phyloP scores from a whole-genome alignment of 2,329 filamentous ascomycete species.

The Incumbomyces delicatus region DNA sequence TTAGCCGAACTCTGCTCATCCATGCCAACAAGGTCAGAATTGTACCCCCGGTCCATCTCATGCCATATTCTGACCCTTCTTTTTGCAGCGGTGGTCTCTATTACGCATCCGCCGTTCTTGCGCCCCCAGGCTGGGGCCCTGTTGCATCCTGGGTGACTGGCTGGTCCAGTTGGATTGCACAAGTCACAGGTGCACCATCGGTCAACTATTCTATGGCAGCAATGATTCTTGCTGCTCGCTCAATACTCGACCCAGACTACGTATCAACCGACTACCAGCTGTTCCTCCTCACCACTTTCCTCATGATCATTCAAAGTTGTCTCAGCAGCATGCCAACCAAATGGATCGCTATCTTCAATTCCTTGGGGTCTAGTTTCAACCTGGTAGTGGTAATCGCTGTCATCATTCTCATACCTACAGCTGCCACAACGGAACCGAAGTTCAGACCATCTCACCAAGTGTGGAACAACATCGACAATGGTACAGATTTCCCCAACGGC shows the following conservation, averaged over 20 bases:
- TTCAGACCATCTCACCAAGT: slow-evolving; percentile 51
- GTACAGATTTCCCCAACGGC: slow-evolving; percentile 58
- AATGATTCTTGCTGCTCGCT: slow-evolving; percentile 62
- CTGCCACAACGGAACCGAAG: slow-evolving; percentile 43
- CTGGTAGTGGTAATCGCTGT: slow-evolving; percentile 56
- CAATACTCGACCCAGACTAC: slow-evolving; percentile 58
- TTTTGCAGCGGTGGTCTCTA: slow-evolving; percentile 53
- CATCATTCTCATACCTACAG: slow-evolving; percentile 59
- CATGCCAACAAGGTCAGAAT: slow-evolving; percentile 49
- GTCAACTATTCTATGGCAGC: slow-evolving; percentile 57
- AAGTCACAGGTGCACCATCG: slow-evolving; percentile 56
- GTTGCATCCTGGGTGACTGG: slow-evolving; percentile 60
- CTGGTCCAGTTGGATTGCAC: slow-evolving; percentile 62
- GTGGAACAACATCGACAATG: slow-evolving; percentile 56
- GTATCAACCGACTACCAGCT: slow-evolving; percentile 56
- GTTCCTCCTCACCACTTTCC: slow-evolving; percentile 55
- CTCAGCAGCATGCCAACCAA: slow-evolving; percentile 63
- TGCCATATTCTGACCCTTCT: too few relatives aligned
- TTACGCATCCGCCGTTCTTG: slow-evolving; percentile 63
- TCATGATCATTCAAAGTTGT: slow-evolving; percentile 58
- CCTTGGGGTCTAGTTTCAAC: slow-evolving; percentile 60
- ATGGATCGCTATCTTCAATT: slow-evolving; percentile 62
- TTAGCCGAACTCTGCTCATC: slow-evolving; percentile 59
- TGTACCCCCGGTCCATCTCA: too few relatives aligned
- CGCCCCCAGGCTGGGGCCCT: slow-evolving; percentile 55